These are phyloP conservation scores for Saccharomyces hybrid DNA, from an alignment of 1,139 yeast genomes.

Conservation along the genomic window DNA sequence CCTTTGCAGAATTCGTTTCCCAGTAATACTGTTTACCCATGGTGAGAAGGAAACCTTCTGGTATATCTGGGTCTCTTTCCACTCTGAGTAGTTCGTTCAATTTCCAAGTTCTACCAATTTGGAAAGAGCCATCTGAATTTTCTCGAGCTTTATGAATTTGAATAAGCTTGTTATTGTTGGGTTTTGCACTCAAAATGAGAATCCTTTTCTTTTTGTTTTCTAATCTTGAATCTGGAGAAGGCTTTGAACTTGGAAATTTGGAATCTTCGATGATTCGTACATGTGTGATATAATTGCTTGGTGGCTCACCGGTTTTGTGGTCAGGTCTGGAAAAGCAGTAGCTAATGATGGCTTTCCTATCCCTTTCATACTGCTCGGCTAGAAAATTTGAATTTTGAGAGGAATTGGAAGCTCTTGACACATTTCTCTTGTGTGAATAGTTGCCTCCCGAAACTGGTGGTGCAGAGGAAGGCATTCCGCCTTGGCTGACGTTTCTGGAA, in stretches of 20 bases:
- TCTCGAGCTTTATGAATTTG: slow-evolving; percentile 81
- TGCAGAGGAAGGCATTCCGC: background rate
- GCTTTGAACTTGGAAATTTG: slow-evolving; percentile 39
- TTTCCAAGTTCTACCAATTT: slow-evolving; percentile 92
- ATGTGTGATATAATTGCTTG: slow-evolving; percentile 53
- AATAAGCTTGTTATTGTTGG: slow-evolving; percentile 53
- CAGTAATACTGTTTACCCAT: slow-evolving; percentile 81
- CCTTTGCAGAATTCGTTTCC: slow-evolving; percentile 65
- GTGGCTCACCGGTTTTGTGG: slow-evolving; percentile 31
- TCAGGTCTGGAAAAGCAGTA: slow-evolving; percentile 40
- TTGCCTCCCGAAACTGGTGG: slow-evolving; percentile 12
- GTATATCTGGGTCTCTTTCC: slow-evolving; percentile 43
- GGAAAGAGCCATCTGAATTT: slow-evolving; percentile 64
- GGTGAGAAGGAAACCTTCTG: slow-evolving; percentile 51
- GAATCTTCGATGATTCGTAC: slow-evolving; percentile 50
- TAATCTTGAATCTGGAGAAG: slow-evolving; percentile 36
- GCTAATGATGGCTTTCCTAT: slow-evolving; percentile 37
- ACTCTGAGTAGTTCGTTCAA: slow-evolving; percentile 59
- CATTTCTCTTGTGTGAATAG: slow-evolving; percentile 4
- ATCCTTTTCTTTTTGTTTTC: slow-evolving; percentile 40
- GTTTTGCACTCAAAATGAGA: slow-evolving; percentile 38
- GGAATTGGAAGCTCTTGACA: slow-evolving; percentile 26
- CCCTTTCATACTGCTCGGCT: slow-evolving; percentile 47
- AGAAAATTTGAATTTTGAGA: slow-evolving; percentile 33
- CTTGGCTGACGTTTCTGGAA: slow-evolving; percentile 1